phyloP scores from a whole-genome alignment of 345 rosid genomes.

The Combretum micranthum region DNA sequence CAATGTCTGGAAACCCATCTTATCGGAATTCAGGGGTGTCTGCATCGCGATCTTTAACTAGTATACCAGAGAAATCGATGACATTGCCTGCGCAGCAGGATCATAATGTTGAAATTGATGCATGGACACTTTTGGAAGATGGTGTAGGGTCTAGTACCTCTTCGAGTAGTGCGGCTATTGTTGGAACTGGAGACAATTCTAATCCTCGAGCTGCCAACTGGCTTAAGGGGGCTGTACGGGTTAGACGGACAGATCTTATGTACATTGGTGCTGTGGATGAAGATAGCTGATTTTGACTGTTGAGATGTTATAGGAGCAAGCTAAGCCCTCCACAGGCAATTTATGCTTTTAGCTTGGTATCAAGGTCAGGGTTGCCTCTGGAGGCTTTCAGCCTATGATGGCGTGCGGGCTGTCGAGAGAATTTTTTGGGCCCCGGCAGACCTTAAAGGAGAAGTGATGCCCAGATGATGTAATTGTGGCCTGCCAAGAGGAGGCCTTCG shows the following conservation, averaged over 20 bases:
- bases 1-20: constrained; percentile 25
- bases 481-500: constrained; percentile 1
- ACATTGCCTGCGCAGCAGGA: constrained; percentile 41
- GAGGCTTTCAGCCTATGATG: constrained; percentile 4
- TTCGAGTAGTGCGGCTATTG: constrained; percentile 37
- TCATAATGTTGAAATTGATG: constrained; percentile 62
- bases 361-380: constrained; percentile 13
- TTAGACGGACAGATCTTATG: constrained; percentile 75
- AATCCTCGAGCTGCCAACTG: constrained; percentile 84
- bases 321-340: constrained; percentile 24
- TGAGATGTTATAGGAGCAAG: constrained; percentile 25
- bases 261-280: constrained; percentile 90
- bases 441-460: constrained; percentile 10
- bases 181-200: constrained; percentile 55
- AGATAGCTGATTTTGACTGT: constrained; percentile 55
- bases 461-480: constrained; percentile 4
- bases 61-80: constrained; percentile 53
- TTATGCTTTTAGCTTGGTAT: constrained; percentile 12
- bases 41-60: constrained; percentile 27
- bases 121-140: constrained; percentile 95
- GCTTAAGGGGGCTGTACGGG: constrained; percentile 94
- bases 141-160: constrained; percentile 69
- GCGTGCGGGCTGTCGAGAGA: constrained; percentile 20
- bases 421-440: constrained; percentile 12
- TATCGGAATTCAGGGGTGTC: constrained; percentile 40